Conservation (phyloP, 140 eudicot genomes). For the Senecio squalidus region DNA sequence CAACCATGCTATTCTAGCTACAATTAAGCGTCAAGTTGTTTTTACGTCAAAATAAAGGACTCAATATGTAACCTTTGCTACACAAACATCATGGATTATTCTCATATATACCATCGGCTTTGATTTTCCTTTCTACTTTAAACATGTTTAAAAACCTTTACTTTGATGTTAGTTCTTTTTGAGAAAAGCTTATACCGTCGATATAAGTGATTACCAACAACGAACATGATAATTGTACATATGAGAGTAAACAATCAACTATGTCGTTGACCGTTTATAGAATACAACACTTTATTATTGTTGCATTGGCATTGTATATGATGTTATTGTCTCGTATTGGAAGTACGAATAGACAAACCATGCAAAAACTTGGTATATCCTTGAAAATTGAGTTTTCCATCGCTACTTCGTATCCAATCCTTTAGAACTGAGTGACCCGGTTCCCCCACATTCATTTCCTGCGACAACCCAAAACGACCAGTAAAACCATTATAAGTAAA, state of each 20-base stretch:
- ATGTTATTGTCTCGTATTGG: slow-evolving; percentile 47
- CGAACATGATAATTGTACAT: background rate
- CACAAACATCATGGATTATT: no score
- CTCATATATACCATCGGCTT: no score
- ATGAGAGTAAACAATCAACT: slow-evolving; percentile 10
- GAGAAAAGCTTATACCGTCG: background rate
- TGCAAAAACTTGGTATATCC: slow-evolving; percentile 96
- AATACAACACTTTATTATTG: background rate
- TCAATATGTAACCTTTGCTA: no score
- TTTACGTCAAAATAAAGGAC: no score
- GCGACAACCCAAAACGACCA: background rate
- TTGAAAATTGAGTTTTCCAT: slow-evolving; percentile 67
- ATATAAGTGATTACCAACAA: background rate
- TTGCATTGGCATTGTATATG: background rate
- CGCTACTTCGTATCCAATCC: slow-evolving; percentile 75
- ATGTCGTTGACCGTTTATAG: slow-evolving; percentile 2
- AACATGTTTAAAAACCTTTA: no score
- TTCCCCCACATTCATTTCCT: slow-evolving; percentile 67
- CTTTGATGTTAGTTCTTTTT: no score
- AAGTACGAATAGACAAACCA: slow-evolving; percentile 66
- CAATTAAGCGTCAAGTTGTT: no score
- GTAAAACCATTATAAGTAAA: no score
- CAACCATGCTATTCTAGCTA: no score
- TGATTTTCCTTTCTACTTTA: no score
- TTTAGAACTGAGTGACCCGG: slow-evolving; percentile 50